Evolutionary conservation across 306 rosid species (phyloP), one percentile per base, ranked within the genome.

Genomic region (Cyamopsis tetragonoloba): DNA sequence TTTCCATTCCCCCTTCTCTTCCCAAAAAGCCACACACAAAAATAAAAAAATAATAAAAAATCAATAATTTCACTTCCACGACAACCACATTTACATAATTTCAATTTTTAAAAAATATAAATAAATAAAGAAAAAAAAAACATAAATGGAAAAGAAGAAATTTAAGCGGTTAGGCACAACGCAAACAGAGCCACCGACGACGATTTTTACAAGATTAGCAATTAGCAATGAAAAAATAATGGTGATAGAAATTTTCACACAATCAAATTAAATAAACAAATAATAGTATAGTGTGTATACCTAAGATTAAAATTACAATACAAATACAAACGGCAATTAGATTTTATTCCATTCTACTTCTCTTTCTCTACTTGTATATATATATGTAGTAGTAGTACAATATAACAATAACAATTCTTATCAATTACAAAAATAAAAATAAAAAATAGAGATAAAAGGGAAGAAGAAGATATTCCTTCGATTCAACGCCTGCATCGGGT

Each of bases 401-500:
- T 28, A 57, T 38, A 41, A 35, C 75, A 54, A 73, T 61, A 53
- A 61, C 42, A 11, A 68, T 66, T 55, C 32, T 53, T 70, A 55
- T 64, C 70, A 81, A 46, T 63, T 54, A 46, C 73, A 84, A 63
- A 71, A 42, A 64, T 46, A 39, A 32, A 39, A 32, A 49, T 51
- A 28, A 23, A 67, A 41, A 71, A 24, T 10, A 27, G 9, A 27
- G 19, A 49, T 41, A 6, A 24, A 34, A 12, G 6, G 27, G 22
- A 17, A 56, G 7, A 37, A 12, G 7, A 20, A 51, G n/a, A n/a
- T n/a, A n/a, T n/a, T n/a, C n/a, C n/a, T n/a, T 27, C 0, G 2
- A 8, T 82, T 81, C 66, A 89, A 78, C 83, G 75, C 73, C 98
- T 84, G 84, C 98, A 92, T 60, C 96, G 87, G 67, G 98, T 78